A percentile compares a stretch with the other conserved stretches of the same genome.
Evolutionary conservation across 2,329 filamentous ascomycete species (phyloP).

Genomic region (Parascedosporium putredinis): DNA sequence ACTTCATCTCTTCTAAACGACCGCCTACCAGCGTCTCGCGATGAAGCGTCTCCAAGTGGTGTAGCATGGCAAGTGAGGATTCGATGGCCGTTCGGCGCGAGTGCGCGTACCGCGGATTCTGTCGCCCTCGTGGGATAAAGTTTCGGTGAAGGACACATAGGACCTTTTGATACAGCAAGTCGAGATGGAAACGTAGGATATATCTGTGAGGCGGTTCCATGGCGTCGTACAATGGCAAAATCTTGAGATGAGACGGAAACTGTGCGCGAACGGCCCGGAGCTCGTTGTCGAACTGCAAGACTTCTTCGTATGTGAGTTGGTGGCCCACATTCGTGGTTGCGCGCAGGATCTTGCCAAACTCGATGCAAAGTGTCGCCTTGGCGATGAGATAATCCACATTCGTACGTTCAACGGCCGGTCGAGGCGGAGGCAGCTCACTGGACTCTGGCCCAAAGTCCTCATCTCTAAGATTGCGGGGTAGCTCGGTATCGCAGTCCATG

Average conservation of each 20-base stretch:
- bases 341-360: constrained; percentile 64
- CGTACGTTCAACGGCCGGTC: constrained; percentile 60
- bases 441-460: constrained; percentile 66
- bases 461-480: constrained; percentile 71
- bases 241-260: constrained; percentile 68
- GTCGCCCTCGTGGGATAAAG: constrained; percentile 67
- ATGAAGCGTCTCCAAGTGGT: constrained; percentile 66
- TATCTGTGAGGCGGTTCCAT: constrained; percentile 76
- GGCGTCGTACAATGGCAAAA: constrained; percentile 64
- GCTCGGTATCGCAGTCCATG: constrained; percentile 62
- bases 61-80: constrained; percentile 71
- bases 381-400: constrained; percentile 71
- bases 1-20: constrained; percentile 61
- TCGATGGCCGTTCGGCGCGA: constrained; percentile 79
- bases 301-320: constrained; percentile 51
- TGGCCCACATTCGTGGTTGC: constrained; percentile 46
- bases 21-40: constrained; percentile 63
- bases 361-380: constrained; percentile 56
- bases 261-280: constrained; percentile 52
- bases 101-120: constrained; percentile 72
- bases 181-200: constrained; percentile 74
- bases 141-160: constrained; percentile 82
- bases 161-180: constrained; percentile 80
- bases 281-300: constrained; percentile 50
- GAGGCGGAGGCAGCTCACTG: constrained; percentile 54